Percentiles rank a stretch among this genome's conserved stretches.
Evolutionary conservation across 257 asterid genomes (phyloP).

Genomic region (Verbena officinalis): DNA sequence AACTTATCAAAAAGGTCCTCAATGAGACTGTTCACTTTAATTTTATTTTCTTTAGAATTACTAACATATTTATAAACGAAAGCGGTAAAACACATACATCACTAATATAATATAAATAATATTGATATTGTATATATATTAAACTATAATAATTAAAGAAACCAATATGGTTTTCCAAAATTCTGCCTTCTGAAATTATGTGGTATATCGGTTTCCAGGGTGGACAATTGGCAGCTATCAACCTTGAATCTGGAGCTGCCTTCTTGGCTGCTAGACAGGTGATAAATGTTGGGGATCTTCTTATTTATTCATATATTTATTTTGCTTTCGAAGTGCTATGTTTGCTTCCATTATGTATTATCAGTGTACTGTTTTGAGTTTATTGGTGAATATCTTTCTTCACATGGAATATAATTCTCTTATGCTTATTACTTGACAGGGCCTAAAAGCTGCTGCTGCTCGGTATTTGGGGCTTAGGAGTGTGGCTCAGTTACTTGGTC

Average conservation of each 20-base stretch:
- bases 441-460: slow-evolving; percentile 77
- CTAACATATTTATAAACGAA: too few species aligned
- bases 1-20: slow-evolving; percentile 68
- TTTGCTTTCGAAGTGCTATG: neutral
- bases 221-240: slow-evolving; percentile 77
- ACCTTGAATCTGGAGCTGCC: slow-evolving; percentile 74
- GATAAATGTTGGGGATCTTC: slow-evolving; percentile 4
- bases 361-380: too few species aligned
- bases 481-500: slow-evolving; percentile 76
- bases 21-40: slow-evolving; percentile 14
- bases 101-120: too few species aligned
- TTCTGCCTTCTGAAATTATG: too few species aligned
- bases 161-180: too few species aligned
- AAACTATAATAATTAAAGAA: too few species aligned
- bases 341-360: neutral
- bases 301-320: too few species aligned
- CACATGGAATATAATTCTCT: neutral
- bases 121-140: too few species aligned
- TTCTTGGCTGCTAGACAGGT: slow-evolving; percentile 89
- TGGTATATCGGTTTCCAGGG: slow-evolving; percentile 76
- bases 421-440: slow-evolving; percentile 52
- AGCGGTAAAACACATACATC: too few species aligned
- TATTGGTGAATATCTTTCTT: neutral
- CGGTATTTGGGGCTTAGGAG: slow-evolving; percentile 82
- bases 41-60: too few species aligned